Evolutionary conservation across 257 asterid genomes (phyloP).

Genomic region (Solanum sitiens): DNA sequence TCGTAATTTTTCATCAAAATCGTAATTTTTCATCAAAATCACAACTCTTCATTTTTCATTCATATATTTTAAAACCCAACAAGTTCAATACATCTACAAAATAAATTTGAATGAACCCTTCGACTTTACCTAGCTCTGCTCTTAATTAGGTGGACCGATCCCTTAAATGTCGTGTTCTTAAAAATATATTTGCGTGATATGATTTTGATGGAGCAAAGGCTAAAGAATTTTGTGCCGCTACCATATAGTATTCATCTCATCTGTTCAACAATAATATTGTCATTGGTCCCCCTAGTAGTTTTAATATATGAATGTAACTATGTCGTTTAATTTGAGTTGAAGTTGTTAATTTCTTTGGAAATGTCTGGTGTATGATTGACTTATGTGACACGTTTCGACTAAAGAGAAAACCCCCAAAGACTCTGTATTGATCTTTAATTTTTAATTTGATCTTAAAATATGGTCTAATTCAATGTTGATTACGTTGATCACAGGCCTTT

Average conservation of each 20-base stretch:
- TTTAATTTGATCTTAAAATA: neutral
- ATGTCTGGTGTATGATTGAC: neutral
- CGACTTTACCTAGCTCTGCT: too few relatives aligned
- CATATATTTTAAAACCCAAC: too few relatives aligned
- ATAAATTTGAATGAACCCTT: too few relatives aligned
- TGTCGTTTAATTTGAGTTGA: neutral
- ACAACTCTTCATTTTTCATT: too few relatives aligned
- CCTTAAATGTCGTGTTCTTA: neutral
- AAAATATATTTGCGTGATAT: too few relatives aligned
- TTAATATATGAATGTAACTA: neutral
- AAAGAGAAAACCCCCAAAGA: neutral
- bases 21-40: too few relatives aligned
- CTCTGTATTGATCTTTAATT: neutral
- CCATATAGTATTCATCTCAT: neutral
- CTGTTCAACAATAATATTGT: neutral
- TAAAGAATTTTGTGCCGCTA: neutral
- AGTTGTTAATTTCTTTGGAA: neutral
- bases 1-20: too few relatives aligned
- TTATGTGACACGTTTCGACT: neutral
- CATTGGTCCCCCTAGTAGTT: neutral
- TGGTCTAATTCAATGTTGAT: neutral
- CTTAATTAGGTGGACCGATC: neutral
- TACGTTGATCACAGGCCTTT: neutral
- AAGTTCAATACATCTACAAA: too few relatives aligned
- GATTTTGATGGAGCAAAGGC: neutral